Base-by-base conservation (phyloP, 1,284 basidiomycete genomes). In the Cryptococcus neoformans region DNA sequence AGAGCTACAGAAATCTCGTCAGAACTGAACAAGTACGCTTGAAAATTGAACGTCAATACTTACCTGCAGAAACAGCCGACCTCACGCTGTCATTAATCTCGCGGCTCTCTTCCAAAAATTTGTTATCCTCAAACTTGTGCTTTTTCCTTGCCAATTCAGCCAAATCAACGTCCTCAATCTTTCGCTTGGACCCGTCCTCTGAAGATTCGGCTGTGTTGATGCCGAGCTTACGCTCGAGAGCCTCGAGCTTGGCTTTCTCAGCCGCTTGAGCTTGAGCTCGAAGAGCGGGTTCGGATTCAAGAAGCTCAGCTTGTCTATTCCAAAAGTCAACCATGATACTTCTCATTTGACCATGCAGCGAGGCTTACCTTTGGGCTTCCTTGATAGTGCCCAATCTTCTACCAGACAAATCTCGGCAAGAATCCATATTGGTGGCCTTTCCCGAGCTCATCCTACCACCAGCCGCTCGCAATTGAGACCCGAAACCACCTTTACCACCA, bases 401-500 rank as follows among this genome's bases (percentile, higher is more conserved):
- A 0, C 95, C 95, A 62, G 85, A 92, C 49, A 99, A 81, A 72
- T 99, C 96, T 46, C 95, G 81, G 76, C 95, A 99, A 7, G 90
- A 90, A 75, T 98, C 94, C 66, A 92, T 93, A 79, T 98, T 98
- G 70, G 83, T 90, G 41, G 89, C 91, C 82, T 94, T 95, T 80
- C 92, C 87, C 65, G 88, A 89, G 68, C 90, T 92, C 96, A 99
- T 99, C 44, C 94, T 85, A 8, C 95, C 95, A 64, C 95, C 95
- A 17, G 94, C 93, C 0, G 96, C 95, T 72, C 95, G 85, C 62
- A 99, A 83, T 81, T 97, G 93, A 28, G 89, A 90, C 7, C 96
- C 95, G 72, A 99, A 99, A 51, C 95, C 95, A 70, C 96, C 95
- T 78, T 99, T 99, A 49, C 96, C 96, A 59, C 95, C 95, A 9